phyloP scores from a whole-genome alignment of 805 yeast genomes.

The Priceomyces haplophilus region DNA sequence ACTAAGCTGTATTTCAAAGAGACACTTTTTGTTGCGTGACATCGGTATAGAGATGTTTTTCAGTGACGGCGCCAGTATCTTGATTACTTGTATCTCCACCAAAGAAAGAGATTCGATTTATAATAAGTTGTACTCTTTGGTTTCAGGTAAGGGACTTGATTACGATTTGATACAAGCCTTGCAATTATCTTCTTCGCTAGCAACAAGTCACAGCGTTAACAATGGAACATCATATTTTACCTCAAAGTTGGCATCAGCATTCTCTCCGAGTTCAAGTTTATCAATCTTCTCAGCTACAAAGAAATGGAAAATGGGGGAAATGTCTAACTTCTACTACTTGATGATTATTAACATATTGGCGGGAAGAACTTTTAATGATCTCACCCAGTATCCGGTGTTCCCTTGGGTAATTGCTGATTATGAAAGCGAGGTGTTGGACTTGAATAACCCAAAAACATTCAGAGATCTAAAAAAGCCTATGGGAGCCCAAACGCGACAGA shows the following conservation, averaged over 20 bases:
- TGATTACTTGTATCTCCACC: conserved; percentile 60
- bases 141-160: conserved; percentile 52
- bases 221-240: conserved; percentile 28
- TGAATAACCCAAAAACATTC: conserved; percentile 56
- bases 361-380: conserved; percentile 83
- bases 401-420: conserved; percentile 92
- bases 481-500: conserved; percentile 74
- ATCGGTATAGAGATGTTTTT: conserved; percentile 79
- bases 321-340: conserved; percentile 79
- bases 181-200: conserved; percentile 40
- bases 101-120: conserved; percentile 56
- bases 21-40: conserved; percentile 75
- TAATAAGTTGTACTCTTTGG: conserved; percentile 45
- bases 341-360: conserved; percentile 80
- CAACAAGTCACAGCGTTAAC: conserved; percentile 42
- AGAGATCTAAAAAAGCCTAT: conserved; percentile 83
- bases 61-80: conserved; percentile 64
- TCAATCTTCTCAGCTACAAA: conserved; percentile 49
- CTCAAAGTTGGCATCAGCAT: conserved; percentile 33
- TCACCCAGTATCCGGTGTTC: conserved; percentile 87
- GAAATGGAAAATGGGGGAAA: conserved; percentile 73
- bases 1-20: conserved; percentile 62
- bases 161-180: conserved; percentile 53
- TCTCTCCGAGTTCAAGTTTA: conserved; percentile 28
- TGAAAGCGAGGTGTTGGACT: conserved; percentile 64